Conservation (phyloP, 768 basidiomycete genomes). For the Termitomyces heimii region DNA sequence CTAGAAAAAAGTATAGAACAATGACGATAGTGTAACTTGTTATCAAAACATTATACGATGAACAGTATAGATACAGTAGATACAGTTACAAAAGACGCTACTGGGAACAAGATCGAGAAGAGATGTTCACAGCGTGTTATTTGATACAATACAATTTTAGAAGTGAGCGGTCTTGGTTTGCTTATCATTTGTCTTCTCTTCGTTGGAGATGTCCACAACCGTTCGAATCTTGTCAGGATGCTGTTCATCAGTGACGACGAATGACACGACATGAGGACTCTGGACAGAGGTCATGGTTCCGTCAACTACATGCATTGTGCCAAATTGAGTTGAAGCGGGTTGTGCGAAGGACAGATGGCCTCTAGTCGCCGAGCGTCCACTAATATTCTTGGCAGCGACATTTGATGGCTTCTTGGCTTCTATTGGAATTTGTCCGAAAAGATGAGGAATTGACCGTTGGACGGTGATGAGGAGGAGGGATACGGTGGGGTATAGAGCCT, state of each 20-base stretch:
- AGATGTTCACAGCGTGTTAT: background rate
- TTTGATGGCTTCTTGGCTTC: background rate
- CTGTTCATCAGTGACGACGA: constrained; percentile 1
- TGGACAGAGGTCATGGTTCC: background rate
- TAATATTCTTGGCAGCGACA: background rate
- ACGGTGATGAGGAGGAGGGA: constrained; percentile 1
- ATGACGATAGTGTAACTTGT: background rate
- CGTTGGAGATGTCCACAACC: background rate
- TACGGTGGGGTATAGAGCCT: constrained; percentile 9
- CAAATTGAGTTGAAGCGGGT: constrained; percentile 3
- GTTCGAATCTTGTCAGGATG: constrained; percentile 1
- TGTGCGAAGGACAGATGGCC: constrained; percentile 7
- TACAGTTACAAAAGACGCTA: background rate
- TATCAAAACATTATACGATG: background rate
- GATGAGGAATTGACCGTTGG: constrained; percentile 9
- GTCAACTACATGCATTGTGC: background rate
- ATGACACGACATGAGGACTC: constrained; percentile 3
- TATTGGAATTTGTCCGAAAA: constrained; percentile 3
- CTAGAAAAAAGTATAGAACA: background rate
- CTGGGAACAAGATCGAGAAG: background rate
- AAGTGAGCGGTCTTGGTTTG: constrained; percentile 5
- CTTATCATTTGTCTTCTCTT: constrained; percentile 3
- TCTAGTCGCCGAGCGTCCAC: constrained; percentile 6
- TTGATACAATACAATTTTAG: background rate
- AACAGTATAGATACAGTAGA: background rate